Evolutionary conservation across 352 stramenopile genomes (phyloP), one percentile per base, ranked within the genome.

Genomic region (Pythium biforme): DNA sequence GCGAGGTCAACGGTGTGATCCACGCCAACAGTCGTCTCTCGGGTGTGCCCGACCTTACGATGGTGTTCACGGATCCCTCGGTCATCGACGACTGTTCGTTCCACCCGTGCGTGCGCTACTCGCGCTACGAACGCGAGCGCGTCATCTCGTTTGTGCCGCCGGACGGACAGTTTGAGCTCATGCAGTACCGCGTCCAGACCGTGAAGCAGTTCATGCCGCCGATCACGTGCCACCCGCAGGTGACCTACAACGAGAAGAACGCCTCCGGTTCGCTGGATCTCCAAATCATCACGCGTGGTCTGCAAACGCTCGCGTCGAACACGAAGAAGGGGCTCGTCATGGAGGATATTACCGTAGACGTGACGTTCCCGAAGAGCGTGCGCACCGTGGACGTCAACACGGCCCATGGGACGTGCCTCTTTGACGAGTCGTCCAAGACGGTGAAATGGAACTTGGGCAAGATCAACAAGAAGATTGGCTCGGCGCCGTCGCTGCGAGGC

Each of bases 21-120:
- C 88, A 98, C 69, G 94, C 86, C 68, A 97, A 98, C 72, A 98
- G 89, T 55, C 88, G 96, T 33, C 78, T 99, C 15, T 98, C 86
- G 41, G 97, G 97, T 43, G 88, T 99, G n/a, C 97, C 97, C 7
- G 97, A 99, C 70, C 81, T 99, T 31, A 89, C 96, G 23, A 89
- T 99, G 67, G 95, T 95, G 19, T 99, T 99, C 71, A 96, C 94
- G 49, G 94, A 99, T 72, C 92, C 94, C 25, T 91, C 79, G 7
- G 76, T 99, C 15, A 98, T 99, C 69, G 95, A 98, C 69, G 96
- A 99, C 81, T 99, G 96, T 73, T 97, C 86, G 48, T 99, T 99
- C 77, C 97, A 99, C 76, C 97, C 96, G 15, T 99, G 97, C 72
- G 96, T 99, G 47, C 85, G 97, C 37, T 98, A 99, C 75, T 90